phyloP scores from a whole-genome alignment of 148 eudicot species.

The Persicaria maculosa region DNA sequence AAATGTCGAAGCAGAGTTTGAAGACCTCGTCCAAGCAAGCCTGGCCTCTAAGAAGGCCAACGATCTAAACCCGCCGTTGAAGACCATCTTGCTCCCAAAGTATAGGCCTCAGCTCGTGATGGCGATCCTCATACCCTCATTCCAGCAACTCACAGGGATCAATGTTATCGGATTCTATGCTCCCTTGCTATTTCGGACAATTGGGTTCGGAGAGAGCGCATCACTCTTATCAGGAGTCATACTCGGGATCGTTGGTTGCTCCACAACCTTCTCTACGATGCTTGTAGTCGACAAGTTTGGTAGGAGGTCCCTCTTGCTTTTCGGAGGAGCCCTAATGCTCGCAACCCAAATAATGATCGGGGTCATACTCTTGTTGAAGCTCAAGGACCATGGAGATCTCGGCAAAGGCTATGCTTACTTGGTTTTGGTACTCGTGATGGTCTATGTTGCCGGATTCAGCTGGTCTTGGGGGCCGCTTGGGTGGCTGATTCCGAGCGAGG shows the following conservation, averaged over 20 bases:
- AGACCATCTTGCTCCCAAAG: constrained; percentile 15
- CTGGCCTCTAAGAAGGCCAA: constrained; percentile 17
- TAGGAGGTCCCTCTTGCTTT: constrained; percentile 17
- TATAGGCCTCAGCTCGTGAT: constrained; percentile 37
- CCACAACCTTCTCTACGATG: constrained; percentile 20
- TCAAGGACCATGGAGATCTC: constrained; percentile 31
- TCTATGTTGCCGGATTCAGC: constrained; percentile 29
- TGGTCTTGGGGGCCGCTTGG: constrained; percentile 39
- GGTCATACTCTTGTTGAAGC: constrained; percentile 30
- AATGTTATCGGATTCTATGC: constrained; percentile 35
- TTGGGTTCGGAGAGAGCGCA: constrained; percentile 30
- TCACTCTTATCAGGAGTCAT: constrained; percentile 26
- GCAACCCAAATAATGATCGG: constrained; percentile 25
- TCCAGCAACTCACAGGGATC: constrained; percentile 39
- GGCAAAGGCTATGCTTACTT: constrained; percentile 22
- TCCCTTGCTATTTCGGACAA: constrained; percentile 31
- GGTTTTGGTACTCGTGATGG: constrained; percentile 22
- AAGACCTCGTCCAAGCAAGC: constrained; percentile 27
- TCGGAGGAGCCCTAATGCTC: constrained; percentile 27
- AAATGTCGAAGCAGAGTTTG: constrained; percentile 26
- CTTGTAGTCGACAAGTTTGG: constrained; percentile 29
- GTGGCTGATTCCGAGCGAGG: constrained; percentile 35
- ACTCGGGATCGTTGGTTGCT: constrained; percentile 17
- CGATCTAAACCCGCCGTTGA: constrained; percentile 21
- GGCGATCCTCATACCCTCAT: constrained; percentile 34